Evolutionary conservation across 1,284 basidiomycete genomes (phyloP).

Genomic region (Cutaneotrichosporon cyanovorans): DNA sequence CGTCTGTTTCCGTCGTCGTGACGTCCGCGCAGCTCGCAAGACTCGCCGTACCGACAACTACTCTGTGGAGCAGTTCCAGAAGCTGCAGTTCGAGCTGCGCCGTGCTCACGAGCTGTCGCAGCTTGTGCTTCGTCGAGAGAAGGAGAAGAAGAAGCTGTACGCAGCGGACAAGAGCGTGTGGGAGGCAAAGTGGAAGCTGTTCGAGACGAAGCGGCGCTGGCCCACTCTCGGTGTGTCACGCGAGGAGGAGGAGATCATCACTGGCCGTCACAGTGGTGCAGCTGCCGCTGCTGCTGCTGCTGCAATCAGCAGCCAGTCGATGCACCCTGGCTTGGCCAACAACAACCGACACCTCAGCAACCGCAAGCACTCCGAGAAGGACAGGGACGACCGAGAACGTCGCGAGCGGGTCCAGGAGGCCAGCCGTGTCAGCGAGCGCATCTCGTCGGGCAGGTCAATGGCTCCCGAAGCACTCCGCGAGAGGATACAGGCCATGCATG

Average conservation of each 20-base stretch:
- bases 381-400: constrained; percentile 37
- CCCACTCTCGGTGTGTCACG: constrained; percentile 60
- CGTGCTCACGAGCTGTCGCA: constrained; percentile 66
- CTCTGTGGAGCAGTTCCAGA: constrained; percentile 76
- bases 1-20: constrained; percentile 93
- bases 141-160: constrained; percentile 59
- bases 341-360: constrained; percentile 26
- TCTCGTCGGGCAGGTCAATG: constrained; percentile 26
- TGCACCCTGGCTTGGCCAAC: constrained; percentile 1
- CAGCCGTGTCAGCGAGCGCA: constrained; percentile 20
- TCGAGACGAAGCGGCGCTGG: constrained; percentile 71
- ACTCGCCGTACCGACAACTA: constrained; percentile 83
- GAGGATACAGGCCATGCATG: constrained; percentile 56
- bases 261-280: constrained; percentile 52
- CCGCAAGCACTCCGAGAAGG: constrained; percentile 31
- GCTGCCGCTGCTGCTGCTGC: constrained; percentile 49
- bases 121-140: constrained; percentile 64
- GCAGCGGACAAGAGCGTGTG: constrained; percentile 61
- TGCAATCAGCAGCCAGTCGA: constrained; percentile 16
- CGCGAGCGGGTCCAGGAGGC: constrained; percentile 33
- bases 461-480: constrained; percentile 49
- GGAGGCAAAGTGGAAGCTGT: constrained; percentile 67
- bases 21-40: constrained; percentile 89
- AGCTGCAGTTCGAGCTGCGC: constrained; percentile 68
- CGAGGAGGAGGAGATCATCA: constrained; percentile 65